Base-by-base conservation (phyloP, 495 filamentous ascomycete species). In the Neurospora intermedia region DNA sequence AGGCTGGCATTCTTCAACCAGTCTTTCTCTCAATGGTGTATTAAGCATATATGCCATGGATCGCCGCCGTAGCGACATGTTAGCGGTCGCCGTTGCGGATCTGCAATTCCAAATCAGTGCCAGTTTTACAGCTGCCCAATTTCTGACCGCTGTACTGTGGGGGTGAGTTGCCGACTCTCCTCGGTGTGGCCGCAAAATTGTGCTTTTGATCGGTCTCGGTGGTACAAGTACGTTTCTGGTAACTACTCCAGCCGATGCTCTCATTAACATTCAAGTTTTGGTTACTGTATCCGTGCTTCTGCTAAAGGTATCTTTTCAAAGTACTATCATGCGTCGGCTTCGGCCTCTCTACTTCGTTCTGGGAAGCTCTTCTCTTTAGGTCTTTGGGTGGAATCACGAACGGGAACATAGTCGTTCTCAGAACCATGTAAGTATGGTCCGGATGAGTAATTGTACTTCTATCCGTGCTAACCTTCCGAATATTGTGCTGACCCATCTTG, bases 111-210 rank as follows among this genome's bases (percentile, higher is more conserved):
- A 43, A 39, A 6, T 59, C 48, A 80, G 78, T 74, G 92, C 91
- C 43, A 88, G 88, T 73, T 97, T 96, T 78, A 92, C 92, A 0
- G 91, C 90, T 7, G 91, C 92, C 8, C 93, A 97, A 82, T 94
- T 94, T 80, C 84, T 92, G 38, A 95, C 93, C 1, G 92, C 91
- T n/a, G 92, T 96, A 80, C 78, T 92, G 31, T 96, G 93, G 93
- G 93, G 93, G 6, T 86, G 91, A 1, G 82, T 91, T 39, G 91
- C 92, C 3, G 93, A 96, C 81, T 88, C 89, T 4, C 86, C 88
- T 70, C 84, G 84, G 79, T 87, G 88, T 54, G 93, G 93, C 13
- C 87, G 93, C 31, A 94, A 93, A 79, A 91, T 89, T 41, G 91
- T 94, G 46, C 82, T 97, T 76, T 78, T 96, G 73, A 88, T 95